Evolutionary conservation across 169 alveolate genomes (phyloP).

Genomic region (Eimeria maxima): DNA sequence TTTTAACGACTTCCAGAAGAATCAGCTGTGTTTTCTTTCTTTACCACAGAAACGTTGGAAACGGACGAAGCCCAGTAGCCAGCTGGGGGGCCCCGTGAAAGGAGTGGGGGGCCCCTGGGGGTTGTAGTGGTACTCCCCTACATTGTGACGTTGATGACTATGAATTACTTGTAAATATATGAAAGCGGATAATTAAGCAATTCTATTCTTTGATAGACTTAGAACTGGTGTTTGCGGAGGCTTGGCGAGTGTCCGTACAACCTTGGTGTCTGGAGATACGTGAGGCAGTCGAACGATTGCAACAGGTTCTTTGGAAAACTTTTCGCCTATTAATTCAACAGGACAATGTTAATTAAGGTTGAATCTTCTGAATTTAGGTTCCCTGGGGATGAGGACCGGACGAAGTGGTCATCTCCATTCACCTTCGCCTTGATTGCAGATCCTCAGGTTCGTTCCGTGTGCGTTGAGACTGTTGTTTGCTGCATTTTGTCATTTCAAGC

Average conservation of each 20-base stretch:
- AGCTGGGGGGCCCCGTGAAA: neutral
- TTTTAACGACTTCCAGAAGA: too few species aligned
- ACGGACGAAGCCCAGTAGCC: too few species aligned
- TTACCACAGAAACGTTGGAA: too few species aligned
- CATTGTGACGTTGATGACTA: neutral
- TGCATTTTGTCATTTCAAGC: neutral
- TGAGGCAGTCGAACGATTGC: too few species aligned
- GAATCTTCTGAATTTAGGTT: neutral
- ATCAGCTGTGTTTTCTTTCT: too few species aligned
- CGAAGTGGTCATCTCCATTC: constrained; percentile 4
- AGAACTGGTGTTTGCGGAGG: too few species aligned
- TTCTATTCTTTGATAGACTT: too few species aligned
- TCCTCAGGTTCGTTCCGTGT: constrained; percentile 19
- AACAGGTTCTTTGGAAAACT: too few species aligned
- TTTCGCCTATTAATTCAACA: neutral
- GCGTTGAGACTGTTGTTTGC: neutral
- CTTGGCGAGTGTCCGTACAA: too few species aligned
- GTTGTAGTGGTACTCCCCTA: neutral
- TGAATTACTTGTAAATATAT: too few species aligned
- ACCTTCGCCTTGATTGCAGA: constrained; percentile 46
- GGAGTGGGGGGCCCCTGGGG: neutral
- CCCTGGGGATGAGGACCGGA: neutral
- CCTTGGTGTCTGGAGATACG: too few species aligned
- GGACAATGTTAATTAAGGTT: constrained; percentile 32
- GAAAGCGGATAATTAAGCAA: too few species aligned